A percentile compares a stretch with the other conserved stretches of the same genome.
Evolutionary conservation across 2,329 filamentous ascomycete species (phyloP).

Genomic region (Paecilomyces sp.): DNA sequence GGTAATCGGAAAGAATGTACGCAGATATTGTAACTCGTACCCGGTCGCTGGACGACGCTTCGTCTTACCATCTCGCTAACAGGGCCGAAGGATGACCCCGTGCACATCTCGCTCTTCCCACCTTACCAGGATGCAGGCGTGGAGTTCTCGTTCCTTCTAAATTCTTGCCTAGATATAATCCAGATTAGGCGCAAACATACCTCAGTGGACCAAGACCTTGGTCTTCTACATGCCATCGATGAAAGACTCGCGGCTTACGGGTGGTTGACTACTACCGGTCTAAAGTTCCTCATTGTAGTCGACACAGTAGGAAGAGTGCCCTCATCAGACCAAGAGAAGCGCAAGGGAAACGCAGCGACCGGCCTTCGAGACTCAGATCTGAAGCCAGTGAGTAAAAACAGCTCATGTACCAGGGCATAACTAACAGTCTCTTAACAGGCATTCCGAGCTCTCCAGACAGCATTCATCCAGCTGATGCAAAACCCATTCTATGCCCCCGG

Average conservation of each 20-base stretch:
- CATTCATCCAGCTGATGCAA: conserved; percentile 79
- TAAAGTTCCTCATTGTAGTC: conserved; percentile 83
- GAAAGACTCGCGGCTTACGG: conserved; percentile 91
- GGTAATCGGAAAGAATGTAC: conserved; percentile 86
- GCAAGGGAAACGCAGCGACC: conserved; percentile 39
- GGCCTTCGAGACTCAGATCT: conserved; percentile 81
- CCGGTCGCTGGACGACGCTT: not conserved
- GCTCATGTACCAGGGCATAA: not conserved
- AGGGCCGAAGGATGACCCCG: conserved; percentile 73
- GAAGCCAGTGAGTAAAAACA: conserved; percentile 56
- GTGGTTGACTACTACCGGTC: conserved; percentile 91
- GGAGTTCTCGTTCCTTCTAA: conserved; percentile 86
- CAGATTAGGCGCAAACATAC: conserved; percentile 72
- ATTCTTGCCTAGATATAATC: conserved; percentile 88
- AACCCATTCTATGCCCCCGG: conserved; percentile 95
- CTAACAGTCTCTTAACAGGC: conserved; percentile 46
- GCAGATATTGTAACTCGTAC: conserved; percentile 12
- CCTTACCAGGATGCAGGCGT: conserved; percentile 59
- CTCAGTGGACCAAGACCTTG: conserved; percentile 73
- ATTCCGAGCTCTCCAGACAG: conserved; percentile 86
- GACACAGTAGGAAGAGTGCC: conserved; percentile 73
- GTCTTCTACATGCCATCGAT: conserved; percentile 86
- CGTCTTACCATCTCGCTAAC: conserved; percentile 3
- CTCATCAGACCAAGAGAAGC: conserved; percentile 21
- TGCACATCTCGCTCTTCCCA: conserved; percentile 87